Evolutionary conservation across 192 early-diverging fungal species (phyloP).

Genomic region (Neocallimastix lanati): DNA sequence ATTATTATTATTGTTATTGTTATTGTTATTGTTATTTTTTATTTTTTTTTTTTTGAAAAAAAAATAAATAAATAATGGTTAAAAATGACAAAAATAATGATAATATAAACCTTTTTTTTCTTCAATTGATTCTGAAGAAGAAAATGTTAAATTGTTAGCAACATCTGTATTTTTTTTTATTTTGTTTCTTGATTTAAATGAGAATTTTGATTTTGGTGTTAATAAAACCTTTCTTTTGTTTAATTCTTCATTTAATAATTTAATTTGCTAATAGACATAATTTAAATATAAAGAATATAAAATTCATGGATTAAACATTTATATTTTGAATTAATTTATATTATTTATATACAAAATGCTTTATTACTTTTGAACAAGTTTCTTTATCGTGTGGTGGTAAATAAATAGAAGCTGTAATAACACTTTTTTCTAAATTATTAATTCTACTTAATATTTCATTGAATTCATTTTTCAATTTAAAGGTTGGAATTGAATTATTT

Average conservation of each 20-base stretch:
- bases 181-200: conserved; percentile 36
- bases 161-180: not conserved
- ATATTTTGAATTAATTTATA: no score
- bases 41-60: no score
- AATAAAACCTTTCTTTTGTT: conserved; percentile 14
- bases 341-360: not conserved
- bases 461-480: not conserved
- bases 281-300: no score
- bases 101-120: not conserved
- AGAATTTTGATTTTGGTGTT: conserved; percentile 42
- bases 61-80: no score
- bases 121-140: not conserved
- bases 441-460: not conserved
- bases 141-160: not conserved
- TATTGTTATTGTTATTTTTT: no score
- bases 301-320: no score
- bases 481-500: not conserved
- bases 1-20: no score
- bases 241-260: conserved; percentile 12
- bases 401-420: not conserved
- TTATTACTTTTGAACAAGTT: not conserved
- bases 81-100: no score
- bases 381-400: not conserved
- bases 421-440: not conserved
- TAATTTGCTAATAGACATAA: not conserved